These are phyloP conservation scores for Bathelium albidoporum DNA, from an alignment of 495 filamentous ascomycete species.

Conservation along the genomic window DNA sequence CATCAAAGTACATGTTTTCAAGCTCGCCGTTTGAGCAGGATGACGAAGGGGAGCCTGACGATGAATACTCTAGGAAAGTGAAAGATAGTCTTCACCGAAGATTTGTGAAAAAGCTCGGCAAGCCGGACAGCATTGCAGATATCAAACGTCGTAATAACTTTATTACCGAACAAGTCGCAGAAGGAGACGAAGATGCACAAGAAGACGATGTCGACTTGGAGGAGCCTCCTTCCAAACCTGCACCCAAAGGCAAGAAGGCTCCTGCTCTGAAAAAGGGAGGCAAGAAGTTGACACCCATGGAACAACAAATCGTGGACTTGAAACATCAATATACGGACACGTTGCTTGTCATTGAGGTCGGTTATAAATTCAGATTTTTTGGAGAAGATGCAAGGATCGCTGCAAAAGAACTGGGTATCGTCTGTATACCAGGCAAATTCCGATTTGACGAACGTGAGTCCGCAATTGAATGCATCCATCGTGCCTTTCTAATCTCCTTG, in stretches of 20 bases:
- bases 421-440: slow-evolving; percentile 93
- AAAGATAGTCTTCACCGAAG: slow-evolving; percentile 70
- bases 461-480: background rate
- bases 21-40: slow-evolving; percentile 31
- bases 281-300: slow-evolving; percentile 85
- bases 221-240: slow-evolving; percentile 34
- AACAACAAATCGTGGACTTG: slow-evolving; percentile 85
- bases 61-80: slow-evolving; percentile 27
- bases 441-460: slow-evolving; percentile 78
- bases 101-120: slow-evolving; percentile 83
- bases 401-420: slow-evolving; percentile 84
- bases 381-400: slow-evolving; percentile 92
- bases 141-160: slow-evolving; percentile 49
- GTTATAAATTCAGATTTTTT: slow-evolving; percentile 96
- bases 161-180: slow-evolving; percentile 41
- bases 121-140: slow-evolving; percentile 65
- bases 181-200: slow-evolving; percentile 23
- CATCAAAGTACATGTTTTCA: slow-evolving; percentile 42
- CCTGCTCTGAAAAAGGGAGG: slow-evolving; percentile 58
- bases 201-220: slow-evolving; percentile 31
- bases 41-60: slow-evolving; percentile 42
- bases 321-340: slow-evolving; percentile 88
- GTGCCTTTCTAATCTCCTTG: background rate
- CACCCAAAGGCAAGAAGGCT: slow-evolving; percentile 50
- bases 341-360: slow-evolving; percentile 81